Conservation (phyloP, 2,329 filamentous ascomycete species). For the Fusarium dimerum region DNA sequence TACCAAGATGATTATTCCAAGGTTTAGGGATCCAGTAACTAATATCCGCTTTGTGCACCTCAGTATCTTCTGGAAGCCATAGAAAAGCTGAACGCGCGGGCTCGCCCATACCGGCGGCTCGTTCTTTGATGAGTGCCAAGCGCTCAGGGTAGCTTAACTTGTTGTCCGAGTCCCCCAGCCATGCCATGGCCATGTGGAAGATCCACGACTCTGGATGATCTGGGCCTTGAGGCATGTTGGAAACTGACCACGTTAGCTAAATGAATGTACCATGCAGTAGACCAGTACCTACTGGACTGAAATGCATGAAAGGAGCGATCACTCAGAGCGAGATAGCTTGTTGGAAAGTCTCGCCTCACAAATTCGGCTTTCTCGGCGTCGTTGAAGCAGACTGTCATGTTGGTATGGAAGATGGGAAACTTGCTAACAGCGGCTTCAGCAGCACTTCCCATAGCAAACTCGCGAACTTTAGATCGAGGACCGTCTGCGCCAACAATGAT, state of each 20-base stretch:
- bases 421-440: slow-evolving; percentile 20
- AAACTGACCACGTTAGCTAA: slow-evolving; percentile 8
- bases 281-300: slow-evolving; percentile 17
- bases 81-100: slow-evolving; percentile 21
- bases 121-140: slow-evolving; percentile 22
- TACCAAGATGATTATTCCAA: slow-evolving; percentile 19
- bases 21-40: slow-evolving; percentile 24
- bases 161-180: slow-evolving; percentile 19
- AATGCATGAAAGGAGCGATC: slow-evolving; percentile 24
- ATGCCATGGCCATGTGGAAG: slow-evolving; percentile 28
- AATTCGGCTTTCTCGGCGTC: slow-evolving; percentile 22
- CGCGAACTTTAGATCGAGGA: slow-evolving; percentile 19
- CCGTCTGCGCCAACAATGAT: slow-evolving; percentile 23
- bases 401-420: slow-evolving; percentile 27
- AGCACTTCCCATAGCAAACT: slow-evolving; percentile 19
- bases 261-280: background rate
- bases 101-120: slow-evolving; percentile 17
- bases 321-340: slow-evolving; percentile 24
- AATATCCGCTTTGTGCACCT: slow-evolving; percentile 26
- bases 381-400: slow-evolving; percentile 25
- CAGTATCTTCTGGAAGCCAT: slow-evolving; percentile 23
- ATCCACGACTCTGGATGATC: slow-evolving; percentile 24
- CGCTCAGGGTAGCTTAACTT: slow-evolving; percentile 17
- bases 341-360: slow-evolving; percentile 18
- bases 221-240: slow-evolving; percentile 22